Evolutionary conservation across 495 filamentous ascomycete species (phyloP).

Genomic region (Sordaria brevicollis): DNA sequence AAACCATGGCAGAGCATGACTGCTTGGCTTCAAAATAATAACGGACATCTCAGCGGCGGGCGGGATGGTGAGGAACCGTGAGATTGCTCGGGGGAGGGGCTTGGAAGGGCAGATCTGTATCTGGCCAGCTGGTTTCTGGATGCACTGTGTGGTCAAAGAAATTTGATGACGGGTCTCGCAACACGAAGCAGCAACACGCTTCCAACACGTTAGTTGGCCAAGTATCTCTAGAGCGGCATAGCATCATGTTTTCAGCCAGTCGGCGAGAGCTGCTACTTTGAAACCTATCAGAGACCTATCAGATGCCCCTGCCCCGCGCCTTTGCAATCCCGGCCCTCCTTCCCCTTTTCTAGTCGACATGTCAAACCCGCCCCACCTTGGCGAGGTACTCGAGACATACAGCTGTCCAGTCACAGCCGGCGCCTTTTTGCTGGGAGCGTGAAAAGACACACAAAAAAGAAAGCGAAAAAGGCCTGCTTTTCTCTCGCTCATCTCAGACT

Average conservation of each 20-base stretch:
- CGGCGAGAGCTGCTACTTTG: neutral
- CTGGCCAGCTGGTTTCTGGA: conserved; percentile 1
- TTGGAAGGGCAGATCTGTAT: conserved; percentile 3
- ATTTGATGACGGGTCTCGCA: conserved; percentile 3
- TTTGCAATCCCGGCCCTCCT: neutral
- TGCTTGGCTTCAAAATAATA: neutral
- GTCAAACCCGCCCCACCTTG: conserved; percentile 9
- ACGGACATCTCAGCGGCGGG: neutral
- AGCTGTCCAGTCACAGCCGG: conserved; percentile 1
- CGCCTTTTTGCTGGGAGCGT: neutral
- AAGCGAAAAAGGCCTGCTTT: neutral
- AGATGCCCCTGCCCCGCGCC: conserved; percentile 14
- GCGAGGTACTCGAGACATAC: conserved; percentile 8
- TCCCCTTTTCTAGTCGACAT: conserved; percentile 6
- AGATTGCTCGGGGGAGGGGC: neutral
- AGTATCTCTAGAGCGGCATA: conserved; percentile 1
- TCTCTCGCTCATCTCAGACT: neutral
- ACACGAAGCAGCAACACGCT: neutral
- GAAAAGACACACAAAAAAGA: neutral
- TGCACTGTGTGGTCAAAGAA: conserved; percentile 4
- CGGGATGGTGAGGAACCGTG: neutral
- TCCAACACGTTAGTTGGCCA: conserved; percentile 1
- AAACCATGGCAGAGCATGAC: neutral
- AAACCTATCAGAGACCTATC: neutral
- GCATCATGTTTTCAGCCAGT: neutral